Conservation (phyloP, 441 rosid genomes). For the Gossypium davidsonii region DNA sequence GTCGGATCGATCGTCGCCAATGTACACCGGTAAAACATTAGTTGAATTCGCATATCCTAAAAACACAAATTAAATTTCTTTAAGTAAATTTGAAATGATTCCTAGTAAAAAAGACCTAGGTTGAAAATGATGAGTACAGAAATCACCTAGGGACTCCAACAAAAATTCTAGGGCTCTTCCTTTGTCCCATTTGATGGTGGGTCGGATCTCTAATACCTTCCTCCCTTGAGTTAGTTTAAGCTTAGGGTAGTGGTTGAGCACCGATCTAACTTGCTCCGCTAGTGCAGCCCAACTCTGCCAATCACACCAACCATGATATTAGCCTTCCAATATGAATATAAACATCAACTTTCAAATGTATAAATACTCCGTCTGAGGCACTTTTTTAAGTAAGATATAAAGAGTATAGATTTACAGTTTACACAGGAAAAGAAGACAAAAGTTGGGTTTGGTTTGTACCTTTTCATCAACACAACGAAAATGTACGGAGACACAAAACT, state of each 20-base stretch:
- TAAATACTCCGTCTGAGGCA: no score
- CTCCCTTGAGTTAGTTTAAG: conserved; percentile 58
- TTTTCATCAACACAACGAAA: conserved; percentile 66
- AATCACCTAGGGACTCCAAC: conserved; percentile 47
- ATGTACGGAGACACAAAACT: conserved; percentile 68
- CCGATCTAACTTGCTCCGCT: conserved; percentile 51
- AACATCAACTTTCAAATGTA: no score
- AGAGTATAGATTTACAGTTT: not conserved
- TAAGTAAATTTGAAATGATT: not conserved
- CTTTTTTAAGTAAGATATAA: no score
- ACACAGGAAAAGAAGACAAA: not conserved
- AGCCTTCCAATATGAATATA: no score
- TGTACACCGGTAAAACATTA: conserved; percentile 50
- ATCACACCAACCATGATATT: not conserved
- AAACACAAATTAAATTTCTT: not conserved
- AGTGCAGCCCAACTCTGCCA: conserved; percentile 52
- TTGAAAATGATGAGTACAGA: not conserved
- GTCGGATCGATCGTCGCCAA: conserved; percentile 65
- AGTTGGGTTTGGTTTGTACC: conserved; percentile 23
- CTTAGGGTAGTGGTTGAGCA: conserved; percentile 48
- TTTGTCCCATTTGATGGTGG: conserved; percentile 72
- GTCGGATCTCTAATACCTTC: conserved; percentile 76
- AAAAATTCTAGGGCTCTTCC: conserved; percentile 64
- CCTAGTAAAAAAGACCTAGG: not conserved
- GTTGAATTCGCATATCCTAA: conserved; percentile 39